A percentile compares a stretch with the other conserved stretches of the same genome.
phyloP scores from a whole-genome alignment of 139 green algal species.

The Micromonas commoda region DNA sequence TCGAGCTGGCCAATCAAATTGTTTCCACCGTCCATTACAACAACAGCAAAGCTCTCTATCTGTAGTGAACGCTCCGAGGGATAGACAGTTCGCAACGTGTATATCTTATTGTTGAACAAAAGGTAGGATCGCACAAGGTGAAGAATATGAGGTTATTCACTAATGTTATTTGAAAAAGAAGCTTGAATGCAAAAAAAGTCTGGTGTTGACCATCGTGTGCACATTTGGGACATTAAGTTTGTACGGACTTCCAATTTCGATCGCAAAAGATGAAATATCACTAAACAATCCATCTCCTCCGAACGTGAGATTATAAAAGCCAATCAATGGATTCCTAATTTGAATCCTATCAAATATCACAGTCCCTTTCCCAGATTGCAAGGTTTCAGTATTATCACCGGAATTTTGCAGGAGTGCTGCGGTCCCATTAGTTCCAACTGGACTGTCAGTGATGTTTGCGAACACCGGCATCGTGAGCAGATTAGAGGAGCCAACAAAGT shows the following conservation, averaged over 20 bases:
- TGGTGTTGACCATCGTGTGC: neutral
- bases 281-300: neutral
- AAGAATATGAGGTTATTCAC: no score
- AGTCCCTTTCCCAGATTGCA: neutral
- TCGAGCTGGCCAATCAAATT: neutral
- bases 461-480: neutral
- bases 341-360: neutral
- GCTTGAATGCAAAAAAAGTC: neutral
- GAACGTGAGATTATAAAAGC: neutral
- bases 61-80: neutral
- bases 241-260: neutral
- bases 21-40: neutral
- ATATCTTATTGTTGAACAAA: neutral
- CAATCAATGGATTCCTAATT: neutral
- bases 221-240: neutral
- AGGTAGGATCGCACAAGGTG: no score
- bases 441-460: neutral
- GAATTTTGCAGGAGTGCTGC: neutral
- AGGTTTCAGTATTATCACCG: neutral
- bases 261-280: neutral
- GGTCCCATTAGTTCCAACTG: neutral
- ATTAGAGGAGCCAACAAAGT: neutral
- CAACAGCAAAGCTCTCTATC: neutral
- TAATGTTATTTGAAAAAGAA: slow-evolving; percentile 2
- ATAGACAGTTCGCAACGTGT: neutral